Evolutionary conservation across 78 protist species (phyloP), one percentile per base, ranked within the genome.

Genomic region (Dictyostelium firmibasis): DNA sequence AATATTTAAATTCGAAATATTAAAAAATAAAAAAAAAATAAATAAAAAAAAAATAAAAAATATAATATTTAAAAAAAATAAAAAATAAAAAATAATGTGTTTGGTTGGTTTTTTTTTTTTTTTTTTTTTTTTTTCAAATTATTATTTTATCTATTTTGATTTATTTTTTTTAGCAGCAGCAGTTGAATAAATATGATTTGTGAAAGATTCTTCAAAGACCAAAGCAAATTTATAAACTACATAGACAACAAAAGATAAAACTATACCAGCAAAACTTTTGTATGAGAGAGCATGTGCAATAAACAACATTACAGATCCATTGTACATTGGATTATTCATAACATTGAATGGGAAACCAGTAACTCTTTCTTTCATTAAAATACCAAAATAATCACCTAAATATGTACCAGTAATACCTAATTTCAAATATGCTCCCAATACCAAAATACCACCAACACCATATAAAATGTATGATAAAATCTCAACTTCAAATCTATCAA

Each of bases 401-500:
- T 95, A 97, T 25, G 98, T 97, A 31, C 98, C 98, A 7, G 98
- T 98, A 79, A 98, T 76, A 25, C 98, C 98, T 53, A 98, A 95
- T 31, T 92, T 84, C 8, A 16, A 31, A 33, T 86, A 72, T 29
- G 98, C 67, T 16, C 96, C 25, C 13, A 53, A 35, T 38, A 96
- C 98, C 9, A 98, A 69, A 36, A 96, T 77, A 31, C 57, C 38
- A 64, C 98, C 98, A 20, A 57, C 20, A 16, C 43, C 91, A 41
- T 81, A 47, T 18, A 92, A 29, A 16, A 38, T 79, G 43, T 23
- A 70, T 8, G 92, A 57, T 13, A 81, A 7, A 43, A 31, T 5
- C 57, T 44, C 14, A 23, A 92, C 10, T 43, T 64, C 76, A 9
- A 29, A 36, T n/a, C 69, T 33, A 35, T 76, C 62, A 57, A 96